Evolutionary conservation across 257 asterid species (phyloP), one percentile per base, ranked within the genome.

Genomic region (Thymus quinquecostatus): DNA sequence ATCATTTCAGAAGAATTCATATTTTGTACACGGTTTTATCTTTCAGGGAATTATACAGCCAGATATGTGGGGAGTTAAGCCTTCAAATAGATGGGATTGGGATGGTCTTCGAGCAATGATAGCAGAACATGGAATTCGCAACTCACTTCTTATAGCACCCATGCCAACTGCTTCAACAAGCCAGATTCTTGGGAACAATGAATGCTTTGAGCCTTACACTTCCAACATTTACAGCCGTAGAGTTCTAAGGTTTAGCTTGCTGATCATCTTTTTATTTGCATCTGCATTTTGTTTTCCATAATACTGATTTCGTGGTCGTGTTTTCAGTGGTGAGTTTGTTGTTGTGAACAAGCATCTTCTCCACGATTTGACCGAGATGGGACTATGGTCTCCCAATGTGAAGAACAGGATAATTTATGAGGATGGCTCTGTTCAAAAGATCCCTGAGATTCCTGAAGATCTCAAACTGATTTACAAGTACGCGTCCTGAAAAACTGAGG

Each of bases 131-230:
- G 98, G 98, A 51, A 85, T 89, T 6, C 85, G 97, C 74, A 94
- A 94, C 82, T 94, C 99, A 61, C 96, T 94, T 78, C 97, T 94
- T 44, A 66, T 94, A 41, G 96, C 99, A 34, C 97, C 99, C 11
- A 94, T 94, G 99, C 99, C 99, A 43, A 94, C 97, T 82, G 99
- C 99, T 74, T 91, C 99, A n/a, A 94, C 99, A 6, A 94, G 99
- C 85, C 99, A 94, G 80, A 94, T 94, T 82, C 99, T 94, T 74
- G 99, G 99, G 66, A 94, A 94, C 55, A 94, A 94, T 64, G 97
- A 94, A 80, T 94, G 97, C 80, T 94, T 94, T 79, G 99, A 94
- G 73, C 99, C 99, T 41, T 94, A 94, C 79, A 94, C 99, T 36
- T 91, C 99, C 64, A 94, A 91, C 74, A 94, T 94, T 50, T 94